Evolutionary conservation across 768 basidiomycete genomes (phyloP).

Genomic region (Boletellus emodensis): DNA sequence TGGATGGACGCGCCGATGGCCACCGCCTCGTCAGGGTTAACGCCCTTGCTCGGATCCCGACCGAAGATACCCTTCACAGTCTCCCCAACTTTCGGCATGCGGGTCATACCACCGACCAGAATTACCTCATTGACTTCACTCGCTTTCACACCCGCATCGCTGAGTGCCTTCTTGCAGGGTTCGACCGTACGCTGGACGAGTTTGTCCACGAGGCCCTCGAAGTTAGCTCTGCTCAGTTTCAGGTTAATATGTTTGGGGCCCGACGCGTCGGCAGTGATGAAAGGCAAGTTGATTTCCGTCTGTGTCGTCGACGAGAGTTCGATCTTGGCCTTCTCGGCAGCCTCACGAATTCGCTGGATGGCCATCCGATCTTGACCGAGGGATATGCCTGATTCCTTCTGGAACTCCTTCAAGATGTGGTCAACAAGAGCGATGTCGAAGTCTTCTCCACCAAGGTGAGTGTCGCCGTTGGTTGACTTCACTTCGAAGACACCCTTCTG

Average conservation of each 20-base stretch:
- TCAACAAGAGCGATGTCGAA: slow-evolving; percentile 91
- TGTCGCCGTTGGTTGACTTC: slow-evolving; percentile 99
- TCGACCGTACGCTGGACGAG: slow-evolving; percentile 89
- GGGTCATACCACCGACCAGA: slow-evolving; percentile 97
- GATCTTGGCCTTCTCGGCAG: slow-evolving; percentile 99
- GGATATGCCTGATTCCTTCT: slow-evolving; percentile 84
- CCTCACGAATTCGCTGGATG: slow-evolving; percentile 97
- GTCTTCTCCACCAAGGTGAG: slow-evolving; percentile 96
- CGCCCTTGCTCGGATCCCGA: slow-evolving; percentile 96
- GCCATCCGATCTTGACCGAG: slow-evolving; percentile 89
- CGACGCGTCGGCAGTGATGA: slow-evolving; percentile 93
- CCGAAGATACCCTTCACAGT: slow-evolving; percentile 88
- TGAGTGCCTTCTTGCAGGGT: slow-evolving; percentile 96
- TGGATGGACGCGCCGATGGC: slow-evolving; percentile 98
- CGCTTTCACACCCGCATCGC: slow-evolving; percentile 89
- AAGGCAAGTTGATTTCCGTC: slow-evolving; percentile 96
- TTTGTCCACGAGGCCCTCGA: slow-evolving; percentile 79
- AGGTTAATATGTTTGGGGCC: slow-evolving; percentile 98
- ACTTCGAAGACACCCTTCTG: slow-evolving; percentile 99
- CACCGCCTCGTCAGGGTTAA: slow-evolving; percentile 99
- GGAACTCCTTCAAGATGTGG: slow-evolving; percentile 85
- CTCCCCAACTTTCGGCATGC: slow-evolving; percentile 94
- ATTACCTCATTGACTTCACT: slow-evolving; percentile 95
- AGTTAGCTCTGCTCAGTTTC: slow-evolving; percentile 83
- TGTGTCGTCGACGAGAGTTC: slow-evolving; percentile 92